phyloP scores from a whole-genome alignment of 2,329 filamentous ascomycete genomes.

The Penicillium sp. region DNA sequence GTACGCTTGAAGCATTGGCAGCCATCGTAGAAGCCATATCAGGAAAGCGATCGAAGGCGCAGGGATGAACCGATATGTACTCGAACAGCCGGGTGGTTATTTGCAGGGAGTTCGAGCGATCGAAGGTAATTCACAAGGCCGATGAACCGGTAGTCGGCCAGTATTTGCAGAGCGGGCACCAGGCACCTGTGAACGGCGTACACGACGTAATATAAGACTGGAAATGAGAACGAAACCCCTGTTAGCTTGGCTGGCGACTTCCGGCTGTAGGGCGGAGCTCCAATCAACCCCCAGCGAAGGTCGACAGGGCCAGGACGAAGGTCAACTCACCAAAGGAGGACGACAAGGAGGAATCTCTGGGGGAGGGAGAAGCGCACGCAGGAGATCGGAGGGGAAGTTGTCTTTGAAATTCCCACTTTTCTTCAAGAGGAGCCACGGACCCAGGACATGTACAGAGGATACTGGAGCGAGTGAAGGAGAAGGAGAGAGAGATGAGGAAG shows the following conservation, averaged over 20 bases:
- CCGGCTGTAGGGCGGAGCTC: no score
- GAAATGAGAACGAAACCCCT: slow-evolving; percentile 11
- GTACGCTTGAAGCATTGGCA: slow-evolving; percentile 32
- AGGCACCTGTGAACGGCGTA: slow-evolving; percentile 27
- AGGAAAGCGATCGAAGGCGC: slow-evolving; percentile 16
- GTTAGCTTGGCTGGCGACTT: slow-evolving; percentile 14
- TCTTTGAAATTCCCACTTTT: slow-evolving; percentile 13
- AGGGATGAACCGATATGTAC: slow-evolving; percentile 23
- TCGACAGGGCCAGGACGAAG: slow-evolving; percentile 6
- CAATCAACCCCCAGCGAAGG: slow-evolving; percentile 6
- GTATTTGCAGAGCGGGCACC: slow-evolving; percentile 30
- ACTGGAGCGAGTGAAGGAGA: slow-evolving; percentile 27
- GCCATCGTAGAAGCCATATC: slow-evolving; percentile 36
- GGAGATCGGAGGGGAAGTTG: no score
- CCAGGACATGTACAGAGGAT: slow-evolving; percentile 29
- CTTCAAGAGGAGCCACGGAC: slow-evolving; percentile 19
- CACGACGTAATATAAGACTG: slow-evolving; percentile 26
- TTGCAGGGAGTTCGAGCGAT: slow-evolving; percentile 13
- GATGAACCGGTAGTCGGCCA: slow-evolving; percentile 16
- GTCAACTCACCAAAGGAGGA: slow-evolving; percentile 22
- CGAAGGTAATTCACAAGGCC: slow-evolving; percentile 20
- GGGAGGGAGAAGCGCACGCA: no score
- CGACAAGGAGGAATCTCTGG: slow-evolving; percentile 15
- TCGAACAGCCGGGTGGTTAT: slow-evolving; percentile 19
- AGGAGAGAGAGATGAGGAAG: slow-evolving; percentile 13